These are phyloP conservation scores for Euryodendron excelsum DNA, from an alignment of 148 eudicot genomes.

Conservation along the genomic window DNA sequence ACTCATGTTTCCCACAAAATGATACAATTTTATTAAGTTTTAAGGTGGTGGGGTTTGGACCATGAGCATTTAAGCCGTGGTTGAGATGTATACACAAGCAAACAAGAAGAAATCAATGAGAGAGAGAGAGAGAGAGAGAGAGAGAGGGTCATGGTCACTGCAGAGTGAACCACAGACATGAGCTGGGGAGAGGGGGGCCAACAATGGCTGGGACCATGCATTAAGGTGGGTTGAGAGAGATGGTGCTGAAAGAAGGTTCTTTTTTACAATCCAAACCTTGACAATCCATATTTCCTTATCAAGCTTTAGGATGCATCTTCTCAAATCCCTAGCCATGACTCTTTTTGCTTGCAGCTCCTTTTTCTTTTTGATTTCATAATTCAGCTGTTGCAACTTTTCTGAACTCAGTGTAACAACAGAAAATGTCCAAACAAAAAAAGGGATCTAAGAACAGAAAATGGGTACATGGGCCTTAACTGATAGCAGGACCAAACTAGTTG, in stretches of 20 bases:
- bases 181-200: constrained; percentile 14
- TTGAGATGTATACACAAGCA: constrained; percentile 10
- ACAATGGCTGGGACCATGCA: constrained; percentile 22
- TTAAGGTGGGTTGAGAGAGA: constrained; percentile 13
- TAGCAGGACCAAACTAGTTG: neutral
- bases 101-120: constrained; percentile 18
- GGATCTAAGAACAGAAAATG: neutral
- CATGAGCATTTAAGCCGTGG: constrained; percentile 9
- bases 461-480: neutral
- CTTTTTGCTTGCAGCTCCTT: neutral
- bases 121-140: constrained; percentile 10
- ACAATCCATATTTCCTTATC: constrained; percentile 7
- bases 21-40: neutral
- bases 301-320: neutral
- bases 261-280: constrained; percentile 13
- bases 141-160: constrained; percentile 23
- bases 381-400: neutral
- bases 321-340: neutral
- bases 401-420: neutral
- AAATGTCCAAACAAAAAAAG: neutral
- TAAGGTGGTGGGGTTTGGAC: neutral
- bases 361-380: neutral
- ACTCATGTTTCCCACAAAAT: neutral
- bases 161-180: constrained; percentile 36
- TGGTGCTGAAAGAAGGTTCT: constrained; percentile 7